Base-by-base conservation (phyloP, 148 eudicot species). In the Amaranthus cruentus region DNA sequence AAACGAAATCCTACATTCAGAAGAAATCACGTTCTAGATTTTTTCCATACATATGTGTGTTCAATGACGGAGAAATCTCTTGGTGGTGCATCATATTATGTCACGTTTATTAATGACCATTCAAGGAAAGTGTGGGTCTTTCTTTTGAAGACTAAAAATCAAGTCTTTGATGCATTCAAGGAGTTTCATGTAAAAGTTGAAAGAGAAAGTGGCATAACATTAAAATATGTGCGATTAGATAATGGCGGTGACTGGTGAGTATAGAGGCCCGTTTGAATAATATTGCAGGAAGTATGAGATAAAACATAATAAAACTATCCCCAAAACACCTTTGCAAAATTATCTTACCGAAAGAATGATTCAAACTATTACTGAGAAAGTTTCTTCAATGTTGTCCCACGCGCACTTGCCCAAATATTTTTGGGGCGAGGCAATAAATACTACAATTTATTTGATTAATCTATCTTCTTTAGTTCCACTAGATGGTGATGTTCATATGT, bases 391-490 rank as follows among this genome's bases (percentile, higher is more conserved):
- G 80, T 48, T 57, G 54, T 13, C 18, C 56, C 15, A 68, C 47
- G 64, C 65, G 7, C 69, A 69, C 21, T 18, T 79, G 18, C 6
- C 70, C 4, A 69, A 57, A 3, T 7, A 47, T 0, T 79, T 75
- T 57, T 70, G 75, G 68, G 78, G 54, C 4, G 72, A 79, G 38
- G 75, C 78, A 61, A 2, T 66, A 8, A 44, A 12, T 4, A 75
- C 75, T 3, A 7, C 59, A 0, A 21, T 59, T 9, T 61, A 79
- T 14, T 2, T 74, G 0, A 79, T 79, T 53, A 73, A 79, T 7
- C n/a, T 10, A 9, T 75, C 78, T 9, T 75, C 78, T 28, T 71
- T 55, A n/a, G 43, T 13, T 38, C 75, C 75, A 12, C 56, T 75
- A n/a, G 62, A 56, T 55, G 62, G 48, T 65, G 67, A 18, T 18